phyloP scores from a whole-genome alignment of 2,329 filamentous ascomycete genomes.

The Aspergillus transmontanensis region DNA sequence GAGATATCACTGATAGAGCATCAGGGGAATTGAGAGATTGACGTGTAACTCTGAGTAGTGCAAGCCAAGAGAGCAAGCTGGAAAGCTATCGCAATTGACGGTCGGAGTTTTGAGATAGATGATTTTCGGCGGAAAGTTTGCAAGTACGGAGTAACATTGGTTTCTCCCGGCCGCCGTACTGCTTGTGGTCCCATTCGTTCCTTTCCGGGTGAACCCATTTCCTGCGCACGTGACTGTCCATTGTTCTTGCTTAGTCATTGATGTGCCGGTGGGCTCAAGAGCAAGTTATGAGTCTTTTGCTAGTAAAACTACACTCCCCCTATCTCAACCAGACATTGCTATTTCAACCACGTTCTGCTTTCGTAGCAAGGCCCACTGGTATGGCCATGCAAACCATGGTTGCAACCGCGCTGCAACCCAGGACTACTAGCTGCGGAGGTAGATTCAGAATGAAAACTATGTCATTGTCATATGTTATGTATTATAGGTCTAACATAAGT shows the following conservation, averaged over 20 bases:
- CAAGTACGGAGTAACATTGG: conserved; percentile 9
- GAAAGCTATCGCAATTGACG: conserved; percentile 9
- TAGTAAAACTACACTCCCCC: neutral
- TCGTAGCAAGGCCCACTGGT: no score
- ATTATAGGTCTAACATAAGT: neutral
- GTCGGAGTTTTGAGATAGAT: neutral
- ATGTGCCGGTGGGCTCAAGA: no score
- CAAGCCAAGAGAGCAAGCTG: neutral
- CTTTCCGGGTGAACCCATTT: conserved; percentile 16
- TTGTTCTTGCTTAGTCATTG: neutral
- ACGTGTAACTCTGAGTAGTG: neutral
- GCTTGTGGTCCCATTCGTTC: neutral
- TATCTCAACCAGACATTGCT: neutral
- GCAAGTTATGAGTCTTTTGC: neutral
- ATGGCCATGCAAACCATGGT: no score
- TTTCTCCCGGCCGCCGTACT: conserved; percentile 16
- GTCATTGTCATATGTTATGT: neutral
- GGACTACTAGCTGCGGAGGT: neutral
- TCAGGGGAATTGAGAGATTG: conserved; percentile 5
- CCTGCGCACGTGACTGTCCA: neutral
- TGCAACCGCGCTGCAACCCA: no score
- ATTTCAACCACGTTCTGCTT: neutral
- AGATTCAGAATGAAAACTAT: neutral
- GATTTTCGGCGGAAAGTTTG: conserved; percentile 22
- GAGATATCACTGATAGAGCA: conserved; percentile 18